Percentiles rank a stretch among this genome's conserved stretches.
Conservation (phyloP, 139 green algal species). For the Chlamydomonas sphaeroides region DNA sequence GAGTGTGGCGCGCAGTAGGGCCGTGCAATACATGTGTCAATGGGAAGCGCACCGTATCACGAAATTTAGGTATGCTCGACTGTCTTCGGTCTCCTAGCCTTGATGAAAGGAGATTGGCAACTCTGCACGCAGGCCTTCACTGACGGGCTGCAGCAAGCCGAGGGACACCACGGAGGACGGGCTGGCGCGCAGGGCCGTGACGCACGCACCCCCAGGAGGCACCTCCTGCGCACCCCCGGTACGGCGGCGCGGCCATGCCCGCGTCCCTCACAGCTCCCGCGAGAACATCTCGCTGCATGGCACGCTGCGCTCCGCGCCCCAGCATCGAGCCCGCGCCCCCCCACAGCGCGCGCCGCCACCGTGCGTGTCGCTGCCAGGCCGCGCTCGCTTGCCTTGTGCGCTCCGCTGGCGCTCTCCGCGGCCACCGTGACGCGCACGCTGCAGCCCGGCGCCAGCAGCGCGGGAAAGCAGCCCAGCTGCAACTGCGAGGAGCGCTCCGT, state of each 20-base stretch:
- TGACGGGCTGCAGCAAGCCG: neutral
- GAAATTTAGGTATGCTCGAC: neutral
- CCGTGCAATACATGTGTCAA: neutral
- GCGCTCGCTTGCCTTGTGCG: neutral
- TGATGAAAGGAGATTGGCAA: no score
- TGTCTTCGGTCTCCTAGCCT: no score
- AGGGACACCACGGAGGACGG: no score
- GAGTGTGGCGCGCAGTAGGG: neutral
- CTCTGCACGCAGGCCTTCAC: no score
- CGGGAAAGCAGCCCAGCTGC: slow-evolving; percentile 24
- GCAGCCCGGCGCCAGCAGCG: neutral
- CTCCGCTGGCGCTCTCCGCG: neutral
- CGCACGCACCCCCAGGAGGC: no score
- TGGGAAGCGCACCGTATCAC: neutral
- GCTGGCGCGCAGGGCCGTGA: no score
- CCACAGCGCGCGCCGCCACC: no score
- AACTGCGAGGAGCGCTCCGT: slow-evolving; percentile 4
- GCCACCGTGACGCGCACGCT: neutral
- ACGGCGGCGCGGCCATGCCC: no score
- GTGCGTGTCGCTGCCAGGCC: neutral
- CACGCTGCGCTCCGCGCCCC: neutral
- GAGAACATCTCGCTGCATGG: no score
- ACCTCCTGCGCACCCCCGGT: no score
- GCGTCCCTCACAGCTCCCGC: no score
- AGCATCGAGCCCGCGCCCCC: neutral